Evolutionary conservation across 192 early-diverging fungal genomes (phyloP).

Genomic region (Gamsiella multidivaricata): DNA sequence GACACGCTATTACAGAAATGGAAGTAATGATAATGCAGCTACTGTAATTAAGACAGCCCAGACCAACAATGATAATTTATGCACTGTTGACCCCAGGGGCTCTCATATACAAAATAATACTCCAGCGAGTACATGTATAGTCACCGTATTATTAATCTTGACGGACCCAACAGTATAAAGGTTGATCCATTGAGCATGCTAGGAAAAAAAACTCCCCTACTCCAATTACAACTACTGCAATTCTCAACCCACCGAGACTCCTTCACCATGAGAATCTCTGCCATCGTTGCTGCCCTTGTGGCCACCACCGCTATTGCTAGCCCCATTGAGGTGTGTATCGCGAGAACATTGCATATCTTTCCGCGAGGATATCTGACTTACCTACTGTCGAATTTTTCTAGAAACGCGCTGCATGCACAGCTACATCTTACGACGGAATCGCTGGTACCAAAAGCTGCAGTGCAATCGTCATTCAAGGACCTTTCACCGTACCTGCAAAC

Average conservation of each 20-base stretch:
- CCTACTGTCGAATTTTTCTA: neutral
- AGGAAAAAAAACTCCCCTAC: constrained; percentile 8
- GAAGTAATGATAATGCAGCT: too few species aligned
- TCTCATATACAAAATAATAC: too few species aligned
- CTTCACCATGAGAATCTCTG: constrained; percentile 21
- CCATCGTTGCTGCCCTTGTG: constrained; percentile 23
- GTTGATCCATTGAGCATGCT: constrained; percentile 6
- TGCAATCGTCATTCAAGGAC: constrained; percentile 41
- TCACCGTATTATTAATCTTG: too few species aligned
- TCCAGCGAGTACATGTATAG: too few species aligned
- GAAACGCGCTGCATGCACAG: constrained; percentile 22
- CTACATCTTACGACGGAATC: constrained; percentile 33
- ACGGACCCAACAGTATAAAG: too few species aligned
- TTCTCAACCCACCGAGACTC: neutral
- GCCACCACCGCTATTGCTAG: constrained; percentile 24
- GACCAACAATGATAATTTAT: too few species aligned
- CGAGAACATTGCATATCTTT: neutral
- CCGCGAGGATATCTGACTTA: neutral
- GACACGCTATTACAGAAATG: too few species aligned
- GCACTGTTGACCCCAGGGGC: too few species aligned
- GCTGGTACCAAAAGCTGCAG: constrained; percentile 30
- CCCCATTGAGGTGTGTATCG: constrained; percentile 22
- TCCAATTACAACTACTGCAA: constrained; percentile 8
- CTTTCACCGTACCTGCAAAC: constrained; percentile 57
- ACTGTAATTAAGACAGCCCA: too few species aligned